Percentiles rank a stretch among this genome's conserved stretches.
These are phyloP conservation scores for Cyberlindnera maritima DNA, from an alignment of 805 yeast genomes.

Conservation along the genomic window DNA sequence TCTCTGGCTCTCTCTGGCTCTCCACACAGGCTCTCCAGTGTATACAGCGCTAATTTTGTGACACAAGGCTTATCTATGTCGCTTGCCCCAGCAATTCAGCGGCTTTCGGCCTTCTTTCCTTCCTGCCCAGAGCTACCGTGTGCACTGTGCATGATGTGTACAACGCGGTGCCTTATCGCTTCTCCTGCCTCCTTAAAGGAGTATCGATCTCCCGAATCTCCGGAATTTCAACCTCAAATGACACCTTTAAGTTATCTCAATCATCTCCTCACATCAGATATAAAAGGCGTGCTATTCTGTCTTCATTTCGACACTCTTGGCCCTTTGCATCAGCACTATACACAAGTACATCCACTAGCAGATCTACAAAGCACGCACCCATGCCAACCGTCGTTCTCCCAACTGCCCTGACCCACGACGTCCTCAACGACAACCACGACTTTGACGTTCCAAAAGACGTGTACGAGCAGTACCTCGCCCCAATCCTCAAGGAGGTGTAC, in stretches of 20 bases:
- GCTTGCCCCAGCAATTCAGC: neutral
- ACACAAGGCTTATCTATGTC: neutral
- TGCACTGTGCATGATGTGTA: neutral
- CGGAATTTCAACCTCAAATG: neutral
- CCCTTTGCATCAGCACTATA: neutral
- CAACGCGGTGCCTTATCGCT: neutral
- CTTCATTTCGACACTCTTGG: neutral
- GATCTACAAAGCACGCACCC: neutral
- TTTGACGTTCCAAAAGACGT: constrained; percentile 18
- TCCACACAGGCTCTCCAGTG: neutral
- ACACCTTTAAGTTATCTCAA: too few relatives aligned
- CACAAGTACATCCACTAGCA: neutral
- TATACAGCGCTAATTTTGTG: neutral
- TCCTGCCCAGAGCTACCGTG: too few relatives aligned
- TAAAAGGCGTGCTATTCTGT: neutral
- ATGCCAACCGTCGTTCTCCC: constrained; percentile 17
- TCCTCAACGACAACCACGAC: constrained; percentile 20
- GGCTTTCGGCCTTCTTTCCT: too few relatives aligned
- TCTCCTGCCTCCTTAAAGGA: neutral
- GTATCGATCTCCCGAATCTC: constrained; percentile 1
- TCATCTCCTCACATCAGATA: too few relatives aligned
- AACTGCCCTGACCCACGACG: constrained; percentile 10
- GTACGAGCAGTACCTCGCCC: constrained; percentile 14
- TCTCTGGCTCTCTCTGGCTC: too few relatives aligned
- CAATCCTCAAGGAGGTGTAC: constrained; percentile 15